Evolutionary conservation across 495 filamentous ascomycete genomes (phyloP).

Genomic region (Xylaria palmicola): DNA sequence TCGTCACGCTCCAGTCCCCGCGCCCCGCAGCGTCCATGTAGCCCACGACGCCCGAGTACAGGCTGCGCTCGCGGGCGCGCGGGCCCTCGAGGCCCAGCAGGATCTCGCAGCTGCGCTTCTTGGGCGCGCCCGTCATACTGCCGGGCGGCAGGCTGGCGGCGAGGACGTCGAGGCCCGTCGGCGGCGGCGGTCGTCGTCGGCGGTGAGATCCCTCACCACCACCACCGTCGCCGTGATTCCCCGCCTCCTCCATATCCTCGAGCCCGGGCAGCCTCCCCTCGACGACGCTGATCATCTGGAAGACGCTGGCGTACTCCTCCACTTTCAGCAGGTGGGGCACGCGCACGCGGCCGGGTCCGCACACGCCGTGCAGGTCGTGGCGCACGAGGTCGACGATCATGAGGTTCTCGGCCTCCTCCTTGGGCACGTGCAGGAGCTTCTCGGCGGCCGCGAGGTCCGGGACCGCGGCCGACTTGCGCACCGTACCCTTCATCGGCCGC

Average conservation of each 20-base stretch:
- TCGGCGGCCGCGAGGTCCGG: constrained; percentile 65
- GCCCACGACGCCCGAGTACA: constrained; percentile 88
- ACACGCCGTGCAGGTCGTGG: constrained; percentile 84
- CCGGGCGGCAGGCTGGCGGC: constrained; percentile 80
- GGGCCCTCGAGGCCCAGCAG: constrained; percentile 62
- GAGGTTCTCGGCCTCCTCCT: constrained; percentile 93
- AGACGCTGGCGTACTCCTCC: constrained; percentile 87
- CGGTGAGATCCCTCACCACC: not conserved
- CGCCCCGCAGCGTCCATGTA: constrained; percentile 83
- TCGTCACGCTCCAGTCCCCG: constrained; percentile 86
- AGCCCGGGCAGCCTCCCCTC: constrained; percentile 58
- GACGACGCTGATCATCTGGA: constrained; percentile 85
- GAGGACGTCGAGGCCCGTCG: constrained; percentile 70
- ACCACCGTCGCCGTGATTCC: not conserved
- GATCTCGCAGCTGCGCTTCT: constrained; percentile 84
- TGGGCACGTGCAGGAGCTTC: constrained; percentile 67
- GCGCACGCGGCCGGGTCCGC: constrained; percentile 65
- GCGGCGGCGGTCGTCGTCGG: not conserved
- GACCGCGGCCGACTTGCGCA: constrained; percentile 62
- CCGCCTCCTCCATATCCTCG: not conserved
- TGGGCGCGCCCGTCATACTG: constrained; percentile 93
- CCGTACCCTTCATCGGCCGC: constrained; percentile 93
- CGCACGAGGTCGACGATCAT: constrained; percentile 97
- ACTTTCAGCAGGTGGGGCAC: constrained; percentile 72
- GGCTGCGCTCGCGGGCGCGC: constrained; percentile 56